Percentiles rank a stretch among this genome's conserved stretches.
phyloP scores from a whole-genome alignment of 331 rosid species.

The Malus hybrid region DNA sequence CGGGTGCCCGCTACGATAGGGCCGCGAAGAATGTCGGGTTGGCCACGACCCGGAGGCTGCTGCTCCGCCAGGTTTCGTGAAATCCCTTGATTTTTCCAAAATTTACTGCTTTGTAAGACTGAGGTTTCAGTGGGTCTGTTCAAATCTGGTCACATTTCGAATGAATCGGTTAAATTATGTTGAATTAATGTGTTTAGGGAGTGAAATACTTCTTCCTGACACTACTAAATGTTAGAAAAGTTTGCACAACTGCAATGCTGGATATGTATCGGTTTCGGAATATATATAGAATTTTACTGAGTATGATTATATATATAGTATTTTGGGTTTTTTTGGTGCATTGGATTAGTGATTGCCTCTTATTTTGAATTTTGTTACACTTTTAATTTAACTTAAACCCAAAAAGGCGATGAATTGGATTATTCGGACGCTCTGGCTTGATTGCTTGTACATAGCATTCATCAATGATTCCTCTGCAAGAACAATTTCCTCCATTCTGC shows the following conservation, averaged over 20 bases:
- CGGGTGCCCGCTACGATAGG: conserved; percentile 25
- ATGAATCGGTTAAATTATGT: background rate
- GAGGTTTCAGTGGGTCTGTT: background rate
- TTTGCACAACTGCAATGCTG: background rate
- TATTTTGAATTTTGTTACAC: background rate
- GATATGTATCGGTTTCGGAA: background rate
- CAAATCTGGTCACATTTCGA: background rate
- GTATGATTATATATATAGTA: background rate
- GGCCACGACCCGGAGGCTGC: conserved; percentile 30
- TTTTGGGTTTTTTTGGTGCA: too few relatives aligned
- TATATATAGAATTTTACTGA: background rate
- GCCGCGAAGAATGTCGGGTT: conserved; percentile 25
- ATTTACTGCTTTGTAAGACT: background rate
- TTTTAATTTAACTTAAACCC: background rate
- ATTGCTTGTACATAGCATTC: background rate
- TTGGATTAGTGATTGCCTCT: too few relatives aligned
- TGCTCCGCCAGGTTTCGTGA: conserved; percentile 26
- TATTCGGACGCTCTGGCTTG: background rate
- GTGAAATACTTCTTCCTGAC: background rate
- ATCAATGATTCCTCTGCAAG: background rate
- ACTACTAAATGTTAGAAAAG: background rate
- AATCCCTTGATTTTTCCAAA: background rate
- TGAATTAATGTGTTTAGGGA: background rate
- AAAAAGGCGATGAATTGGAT: background rate
- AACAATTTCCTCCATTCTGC: background rate